Percentiles rank a stretch among this genome's conserved stretches.
Evolutionary conservation across 2,329 filamentous ascomycete genomes (phyloP).

Genomic region (Gyromitra esculenta): DNA sequence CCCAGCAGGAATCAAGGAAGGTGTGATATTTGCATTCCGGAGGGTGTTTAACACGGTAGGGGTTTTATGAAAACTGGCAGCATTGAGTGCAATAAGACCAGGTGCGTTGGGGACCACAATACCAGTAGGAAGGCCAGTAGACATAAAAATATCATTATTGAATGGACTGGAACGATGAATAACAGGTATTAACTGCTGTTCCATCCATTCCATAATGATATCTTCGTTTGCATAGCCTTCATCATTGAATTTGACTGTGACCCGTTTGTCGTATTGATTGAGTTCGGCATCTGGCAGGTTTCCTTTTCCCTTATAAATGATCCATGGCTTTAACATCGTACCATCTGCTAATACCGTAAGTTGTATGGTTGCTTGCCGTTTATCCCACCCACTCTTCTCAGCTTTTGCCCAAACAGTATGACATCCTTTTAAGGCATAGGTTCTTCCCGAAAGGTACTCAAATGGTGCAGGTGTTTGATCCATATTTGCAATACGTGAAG

Average conservation of each 20-base stretch:
- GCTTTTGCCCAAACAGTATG: neutral
- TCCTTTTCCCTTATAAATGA: slow-evolving; percentile 33
- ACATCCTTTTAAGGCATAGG: slow-evolving; percentile 2
- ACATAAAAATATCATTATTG: neutral
- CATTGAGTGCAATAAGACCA: slow-evolving; percentile 20
- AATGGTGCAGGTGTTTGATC: neutral
- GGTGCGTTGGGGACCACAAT: neutral
- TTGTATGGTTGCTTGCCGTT: too few relatives aligned
- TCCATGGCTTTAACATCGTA: slow-evolving; percentile 22
- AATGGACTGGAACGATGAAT: neutral
- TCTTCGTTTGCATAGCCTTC: slow-evolving; percentile 27
- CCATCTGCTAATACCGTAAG: slow-evolving; percentile 13
- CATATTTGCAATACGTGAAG: too few relatives aligned
- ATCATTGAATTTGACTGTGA: slow-evolving; percentile 15
- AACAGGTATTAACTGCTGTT: neutral
- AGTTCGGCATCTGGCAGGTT: neutral
- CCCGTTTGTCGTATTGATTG: neutral
- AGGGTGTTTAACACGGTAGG: neutral
- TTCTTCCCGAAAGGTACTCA: slow-evolving; percentile 24
- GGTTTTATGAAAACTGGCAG: slow-evolving; percentile 26
- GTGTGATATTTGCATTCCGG: neutral
- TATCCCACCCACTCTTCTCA: too few relatives aligned
- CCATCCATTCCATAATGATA: slow-evolving; percentile 24
- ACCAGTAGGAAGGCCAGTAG: slow-evolving; percentile 13
- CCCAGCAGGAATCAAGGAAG: slow-evolving; percentile 10